Evolutionary conservation across 768 basidiomycete species (phyloP), one percentile per base, ranked within the genome.

Genomic region (Clitopilus hobsonii): DNA sequence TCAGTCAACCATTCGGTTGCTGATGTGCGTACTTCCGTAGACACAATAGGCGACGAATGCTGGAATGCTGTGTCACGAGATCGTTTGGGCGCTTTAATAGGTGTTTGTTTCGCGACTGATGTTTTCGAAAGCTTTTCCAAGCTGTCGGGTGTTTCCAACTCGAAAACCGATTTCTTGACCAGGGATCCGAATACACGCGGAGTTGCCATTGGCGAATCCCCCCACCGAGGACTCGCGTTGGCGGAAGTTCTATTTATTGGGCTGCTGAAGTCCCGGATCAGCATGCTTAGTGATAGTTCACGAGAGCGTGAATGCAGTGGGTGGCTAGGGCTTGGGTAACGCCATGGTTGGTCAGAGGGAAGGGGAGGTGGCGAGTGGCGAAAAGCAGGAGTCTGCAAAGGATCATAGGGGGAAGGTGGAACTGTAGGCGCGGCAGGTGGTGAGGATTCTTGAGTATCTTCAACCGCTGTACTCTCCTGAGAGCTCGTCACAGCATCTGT

Each of bases 301-400:
- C 82, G 80, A 14, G 81, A 77, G 32, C 70, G 77, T 16, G 82
- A 84, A 67, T 89, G 85, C 38, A 90, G 69, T 1, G 88, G 88
- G 62, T 91, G 88, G 54, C 85, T 88, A 10, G 88, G 88, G 61
- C 88, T 91, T 6, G 86, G 83, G 63, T 84, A 89, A 30, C 87
- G 82, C 89, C 89, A 91, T 2, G 89, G 89, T 56, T 90, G 89
- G 61, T 89, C 85, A 16, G 85, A 88, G 5, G 88, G 87, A 22
- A 86, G 80, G 8, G 82, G 85, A 0, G 85, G 80, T 16, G 88
- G 86, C 8, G 87, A 89, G 67, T 91, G 88, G 32, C 86, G 82
- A 67, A 91, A 91, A 3, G 88, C 80, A 0, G 89, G 89, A 0
- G 89, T 89, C 28, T 80, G 72, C 13, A 82, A 75, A 29, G 89